Evolutionary conservation across 805 yeast genomes (phyloP).

Genomic region (Komagataella pseudopastoris): DNA sequence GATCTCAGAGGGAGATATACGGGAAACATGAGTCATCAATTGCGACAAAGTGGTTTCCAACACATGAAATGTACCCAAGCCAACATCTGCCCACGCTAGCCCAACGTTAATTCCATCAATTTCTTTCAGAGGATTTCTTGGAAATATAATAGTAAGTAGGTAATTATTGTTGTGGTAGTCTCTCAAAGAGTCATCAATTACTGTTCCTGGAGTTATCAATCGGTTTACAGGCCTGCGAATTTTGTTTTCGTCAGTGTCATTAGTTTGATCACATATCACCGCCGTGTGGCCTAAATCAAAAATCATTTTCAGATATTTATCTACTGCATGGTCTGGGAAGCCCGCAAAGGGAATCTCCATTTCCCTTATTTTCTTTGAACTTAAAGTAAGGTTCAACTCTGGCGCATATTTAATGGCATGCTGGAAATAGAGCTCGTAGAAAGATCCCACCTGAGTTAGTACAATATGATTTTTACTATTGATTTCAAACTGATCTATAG

Average conservation of each 20-base stretch:
- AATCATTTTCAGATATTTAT: slow-evolving; percentile 57
- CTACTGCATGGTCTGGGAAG: slow-evolving; percentile 63
- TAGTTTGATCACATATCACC: slow-evolving; percentile 67
- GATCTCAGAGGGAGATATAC: slow-evolving; percentile 76
- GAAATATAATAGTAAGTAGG: slow-evolving; percentile 51
- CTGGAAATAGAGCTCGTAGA: slow-evolving; percentile 79
- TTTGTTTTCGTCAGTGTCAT: slow-evolving; percentile 13
- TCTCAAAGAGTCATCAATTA: slow-evolving; percentile 75
- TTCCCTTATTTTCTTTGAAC: slow-evolving; percentile 33
- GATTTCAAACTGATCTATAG: slow-evolving; percentile 11
- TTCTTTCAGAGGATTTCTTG: slow-evolving; percentile 27
- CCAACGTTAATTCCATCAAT: slow-evolving; percentile 40
- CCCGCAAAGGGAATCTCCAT: slow-evolving; percentile 75
- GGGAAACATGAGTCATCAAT: slow-evolving; percentile 55
- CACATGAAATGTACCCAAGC: slow-evolving; percentile 67
- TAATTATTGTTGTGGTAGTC: slow-evolving; percentile 62
- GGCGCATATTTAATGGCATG: slow-evolving; percentile 72
- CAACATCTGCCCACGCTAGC: slow-evolving; percentile 78
- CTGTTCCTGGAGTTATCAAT: slow-evolving; percentile 85
- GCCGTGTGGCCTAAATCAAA: slow-evolving; percentile 63
- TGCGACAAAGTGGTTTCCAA: slow-evolving; percentile 49
- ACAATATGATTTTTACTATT: slow-evolving; percentile 30
- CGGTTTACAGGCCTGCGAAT: slow-evolving; percentile 63
- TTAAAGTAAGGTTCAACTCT: slow-evolving; percentile 56
- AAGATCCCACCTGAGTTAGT: slow-evolving; percentile 73